Evolutionary conservation across 164 flowering plant genomes (phyloP), one percentile per base, ranked within the genome.

Genomic region (Annona cherimola): DNA sequence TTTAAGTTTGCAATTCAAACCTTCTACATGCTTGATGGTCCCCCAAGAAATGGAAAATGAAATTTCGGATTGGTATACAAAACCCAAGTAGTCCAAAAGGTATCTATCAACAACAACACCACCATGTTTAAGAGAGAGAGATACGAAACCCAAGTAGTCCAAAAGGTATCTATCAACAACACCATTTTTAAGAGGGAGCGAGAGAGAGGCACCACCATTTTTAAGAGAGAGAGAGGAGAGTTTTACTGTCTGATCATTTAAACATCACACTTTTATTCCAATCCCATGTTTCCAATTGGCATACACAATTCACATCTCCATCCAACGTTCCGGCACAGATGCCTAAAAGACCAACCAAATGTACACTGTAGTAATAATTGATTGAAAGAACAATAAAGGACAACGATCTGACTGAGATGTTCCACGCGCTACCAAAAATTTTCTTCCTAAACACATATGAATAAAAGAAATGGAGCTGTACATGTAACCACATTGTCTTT

Each of bases 401-500:
- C 43, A 69, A 70, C 57, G 71, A 63, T 39, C 19, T 71, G 74
- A 60, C 59, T n/a, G n/a, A n/a, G n/a, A n/a, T 7, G 45, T 59
- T 20, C 66, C 71, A 71, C 60, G 50, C 80, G 74, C 81, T 76
- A 76, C 73, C 82, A 83, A 81, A 83, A 83, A 68, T 78, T 79
- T 63, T 83, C 78, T 81, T 79, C n/a, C n/a, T n/a, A n/a, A n/a
- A n/a, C 78, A 74, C 81, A 81, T 76, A 81, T 74, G 79, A 75
- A 78, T 78, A 73, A 81, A 50, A 74, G 76, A 75, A 70, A 78
- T 77, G 75, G 64, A 55, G 70, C 78, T 81, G 82, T 81, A 83
- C 86, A 83, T 6, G 69, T 12, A 72, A 63, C 71, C 70, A 61
- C 66, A 70, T 43, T 19, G 65, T 70, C 42, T 9, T 68, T 54